Conservation (phyloP, 2,329 filamentous ascomycete species). For the Ophiocordyceps camponoti-rufipedis region DNA sequence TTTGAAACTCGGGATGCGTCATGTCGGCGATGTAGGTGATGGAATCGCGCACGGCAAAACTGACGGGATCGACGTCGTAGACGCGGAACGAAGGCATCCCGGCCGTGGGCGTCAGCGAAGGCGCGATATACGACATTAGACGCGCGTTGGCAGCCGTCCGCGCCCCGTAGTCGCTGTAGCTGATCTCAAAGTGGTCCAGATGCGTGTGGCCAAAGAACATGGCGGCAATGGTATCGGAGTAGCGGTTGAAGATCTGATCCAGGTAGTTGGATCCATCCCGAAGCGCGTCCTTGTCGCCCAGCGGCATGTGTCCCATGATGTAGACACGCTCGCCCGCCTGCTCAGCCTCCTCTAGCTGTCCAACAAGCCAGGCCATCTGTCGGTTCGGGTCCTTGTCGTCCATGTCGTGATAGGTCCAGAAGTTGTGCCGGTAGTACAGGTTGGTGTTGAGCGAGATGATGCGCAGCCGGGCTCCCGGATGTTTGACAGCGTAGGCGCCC, state of each 20-base stretch:
- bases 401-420: conserved; percentile 29
- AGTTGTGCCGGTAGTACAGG: conserved; percentile 37
- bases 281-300: conserved; percentile 30
- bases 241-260: conserved; percentile 34
- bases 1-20: conserved; percentile 22
- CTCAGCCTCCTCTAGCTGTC: conserved; percentile 34
- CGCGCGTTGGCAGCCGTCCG: conserved; percentile 23
- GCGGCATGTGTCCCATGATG: conserved; percentile 38
- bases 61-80: conserved; percentile 37
- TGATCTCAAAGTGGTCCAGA: conserved; percentile 35
- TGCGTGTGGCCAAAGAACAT: conserved; percentile 42
- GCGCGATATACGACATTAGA: conserved; percentile 33
- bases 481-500: conserved; percentile 4
- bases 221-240: conserved; percentile 31
- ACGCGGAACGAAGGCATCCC: conserved; percentile 39
- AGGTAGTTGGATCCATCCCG: conserved; percentile 32
- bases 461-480: conserved; percentile 25
- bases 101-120: conserved; percentile 34
- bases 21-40: conserved; percentile 37
- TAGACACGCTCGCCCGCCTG: conserved; percentile 31
- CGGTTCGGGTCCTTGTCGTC: conserved; percentile 29
- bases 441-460: conserved; percentile 42
- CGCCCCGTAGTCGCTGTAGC: conserved; percentile 27
- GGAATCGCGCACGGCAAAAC: conserved; percentile 34
- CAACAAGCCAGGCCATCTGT: conserved; percentile 33